These are phyloP conservation scores for Backusella parvicylindrica DNA, from an alignment of 192 early-diverging fungal genomes.

Conservation along the genomic window DNA sequence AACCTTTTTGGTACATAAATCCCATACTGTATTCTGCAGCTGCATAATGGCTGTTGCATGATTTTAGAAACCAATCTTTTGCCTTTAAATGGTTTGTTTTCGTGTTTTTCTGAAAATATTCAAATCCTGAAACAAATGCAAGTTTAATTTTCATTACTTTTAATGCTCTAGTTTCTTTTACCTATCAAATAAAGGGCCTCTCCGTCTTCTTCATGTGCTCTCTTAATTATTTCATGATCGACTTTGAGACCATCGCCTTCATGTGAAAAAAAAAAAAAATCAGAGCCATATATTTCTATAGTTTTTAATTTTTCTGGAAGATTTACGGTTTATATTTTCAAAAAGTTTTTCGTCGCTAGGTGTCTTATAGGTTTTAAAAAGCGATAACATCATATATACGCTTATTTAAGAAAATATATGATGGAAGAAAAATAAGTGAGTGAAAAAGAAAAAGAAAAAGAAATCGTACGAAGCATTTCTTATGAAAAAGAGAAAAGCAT, in stretches of 20 bases:
- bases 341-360: background rate
- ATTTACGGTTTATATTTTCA: background rate
- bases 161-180: background rate
- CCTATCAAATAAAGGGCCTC: background rate
- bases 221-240: background rate
- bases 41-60: background rate
- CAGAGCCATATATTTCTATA: background rate
- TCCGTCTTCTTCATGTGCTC: background rate
- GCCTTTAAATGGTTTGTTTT: slow-evolving; percentile 1
- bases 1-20: background rate
- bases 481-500: background rate
- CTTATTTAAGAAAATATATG: background rate
- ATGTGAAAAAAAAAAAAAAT: background rate
- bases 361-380: background rate
- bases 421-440: background rate
- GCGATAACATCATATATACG: background rate
- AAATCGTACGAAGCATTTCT: background rate
- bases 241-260: background rate
- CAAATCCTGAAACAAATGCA: background rate
- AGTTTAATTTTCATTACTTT: background rate
- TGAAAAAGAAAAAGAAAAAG: background rate
- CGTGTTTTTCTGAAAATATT: background rate
- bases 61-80: slow-evolving; percentile 1
- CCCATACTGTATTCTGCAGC: background rate
- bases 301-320: background rate